Percentiles rank a stretch among this genome's conserved stretches.
These are phyloP conservation scores for Mesembryanthemum crystallinum DNA, from an alignment of 148 eudicot genomes.

Conservation along the genomic window DNA sequence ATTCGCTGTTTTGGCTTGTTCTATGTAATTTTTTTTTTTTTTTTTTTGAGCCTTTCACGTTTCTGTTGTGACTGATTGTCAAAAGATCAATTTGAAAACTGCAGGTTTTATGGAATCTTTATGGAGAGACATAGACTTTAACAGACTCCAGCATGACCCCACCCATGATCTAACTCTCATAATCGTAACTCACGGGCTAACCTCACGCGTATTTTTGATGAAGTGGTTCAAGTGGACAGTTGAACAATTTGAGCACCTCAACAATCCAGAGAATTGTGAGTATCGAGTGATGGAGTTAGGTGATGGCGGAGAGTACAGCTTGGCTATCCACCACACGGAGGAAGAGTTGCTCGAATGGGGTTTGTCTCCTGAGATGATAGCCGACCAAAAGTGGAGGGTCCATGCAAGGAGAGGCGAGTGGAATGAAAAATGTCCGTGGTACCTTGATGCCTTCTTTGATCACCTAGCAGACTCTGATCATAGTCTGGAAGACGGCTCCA, in stretches of 20 bases:
- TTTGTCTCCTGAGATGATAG: constrained; percentile 79
- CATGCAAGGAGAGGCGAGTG: constrained; percentile 49
- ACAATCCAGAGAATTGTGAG: constrained; percentile 66
- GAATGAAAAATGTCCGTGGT: constrained; percentile 71
- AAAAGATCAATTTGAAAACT: constrained; percentile 7
- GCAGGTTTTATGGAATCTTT: constrained; percentile 92
- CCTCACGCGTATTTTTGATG: constrained; percentile 74
- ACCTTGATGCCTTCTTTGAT: constrained; percentile 73
- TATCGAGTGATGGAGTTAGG: constrained; percentile 73
- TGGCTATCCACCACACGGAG: constrained; percentile 70
- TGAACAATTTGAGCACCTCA: constrained; percentile 69
- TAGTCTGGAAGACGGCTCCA: constrained; percentile 28
- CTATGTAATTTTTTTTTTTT: background rate
- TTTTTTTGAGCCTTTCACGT: background rate
- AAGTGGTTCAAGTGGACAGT: constrained; percentile 98
- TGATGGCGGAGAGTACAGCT: constrained; percentile 70
- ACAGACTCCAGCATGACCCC: constrained; percentile 55
- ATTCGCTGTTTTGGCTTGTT: background rate
- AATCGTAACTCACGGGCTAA: constrained; percentile 75
- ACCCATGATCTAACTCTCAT: constrained; percentile 66
- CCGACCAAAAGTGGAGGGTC: constrained; percentile 70
- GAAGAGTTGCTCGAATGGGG: constrained; percentile 78
- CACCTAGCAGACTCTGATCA: constrained; percentile 42
- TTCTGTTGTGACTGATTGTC: background rate
- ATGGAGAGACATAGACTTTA: constrained; percentile 96